Conservation (phyloP, 768 basidiomycete species). For the Trametes meyenii region DNA sequence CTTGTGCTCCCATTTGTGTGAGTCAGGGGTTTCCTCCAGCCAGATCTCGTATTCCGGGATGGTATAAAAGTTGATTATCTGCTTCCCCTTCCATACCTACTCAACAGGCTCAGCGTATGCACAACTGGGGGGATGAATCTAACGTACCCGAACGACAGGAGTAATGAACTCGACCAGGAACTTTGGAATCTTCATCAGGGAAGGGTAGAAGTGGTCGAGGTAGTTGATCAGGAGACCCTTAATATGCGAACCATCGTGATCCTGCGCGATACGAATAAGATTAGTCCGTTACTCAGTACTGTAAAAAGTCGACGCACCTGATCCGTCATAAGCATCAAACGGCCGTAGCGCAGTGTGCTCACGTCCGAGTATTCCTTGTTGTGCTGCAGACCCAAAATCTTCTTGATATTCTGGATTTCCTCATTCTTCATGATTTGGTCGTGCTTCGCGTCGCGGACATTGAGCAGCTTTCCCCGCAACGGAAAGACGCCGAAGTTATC, state of each 20-base stretch:
- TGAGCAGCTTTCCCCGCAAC: slow-evolving; percentile 92
- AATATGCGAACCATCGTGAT: slow-evolving; percentile 99
- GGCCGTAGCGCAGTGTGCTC: slow-evolving; percentile 82
- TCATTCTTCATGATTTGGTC: slow-evolving; percentile 98
- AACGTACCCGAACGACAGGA: slow-evolving; percentile 88
- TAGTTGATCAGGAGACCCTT: slow-evolving; percentile 99
- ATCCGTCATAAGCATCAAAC: slow-evolving; percentile 99
- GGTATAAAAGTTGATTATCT: slow-evolving; percentile 89
- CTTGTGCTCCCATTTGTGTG: slow-evolving; percentile 86
- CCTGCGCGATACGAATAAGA: slow-evolving; percentile 48
- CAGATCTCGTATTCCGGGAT: slow-evolving; percentile 96
- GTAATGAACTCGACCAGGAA: slow-evolving; percentile 99
- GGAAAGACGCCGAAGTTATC: slow-evolving; percentile 99
- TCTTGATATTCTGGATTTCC: slow-evolving; percentile 96
- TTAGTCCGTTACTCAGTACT: background rate
- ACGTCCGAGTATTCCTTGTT: slow-evolving; percentile 82
- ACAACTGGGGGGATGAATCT: background rate
- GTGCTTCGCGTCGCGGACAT: slow-evolving; percentile 95
- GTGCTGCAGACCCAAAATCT: slow-evolving; percentile 96
- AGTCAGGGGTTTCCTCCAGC: slow-evolving; percentile 75
- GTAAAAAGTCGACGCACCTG: slow-evolving; percentile 58
- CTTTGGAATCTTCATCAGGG: slow-evolving; percentile 83
- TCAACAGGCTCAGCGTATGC: background rate
- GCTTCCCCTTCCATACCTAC: slow-evolving; percentile 78
- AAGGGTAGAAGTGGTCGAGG: slow-evolving; percentile 95